Base-by-base conservation (phyloP, 192 early-diverging fungal species). In the Backusella macrospora region DNA sequence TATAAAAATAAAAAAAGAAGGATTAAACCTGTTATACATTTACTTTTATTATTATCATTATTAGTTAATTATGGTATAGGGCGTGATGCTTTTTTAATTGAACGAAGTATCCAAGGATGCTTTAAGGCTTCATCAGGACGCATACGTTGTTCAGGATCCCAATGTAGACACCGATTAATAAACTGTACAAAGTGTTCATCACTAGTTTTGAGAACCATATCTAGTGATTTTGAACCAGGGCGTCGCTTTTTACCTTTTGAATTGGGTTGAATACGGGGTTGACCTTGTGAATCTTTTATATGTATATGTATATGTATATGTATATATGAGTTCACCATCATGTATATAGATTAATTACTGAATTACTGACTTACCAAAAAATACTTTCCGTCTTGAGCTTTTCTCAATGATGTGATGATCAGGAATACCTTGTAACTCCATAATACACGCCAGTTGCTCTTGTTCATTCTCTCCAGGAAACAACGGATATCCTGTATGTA, bases 381-480 rank as follows among this genome's bases (percentile, higher is more conserved):
- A 98, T 39, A 92, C 82, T 68, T 91, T 92, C 34, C 91, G 90
- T 46, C 96, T 86, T 44, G 86, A 84, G 21, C 93, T 92, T 23
- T 86, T 82, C 29, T 93, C 92, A n/a, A 98, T 72, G 26, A 98
- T 73, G 55, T 86, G 84, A 26, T 80, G 70, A 3, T 88, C 88
- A 16, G 96, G 96, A 7, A 93, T 78, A 10, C 95, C 96, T 55
- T 90, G 86, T 14, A 96, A 83, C 79, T 98, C 96, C 90, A 98
- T 94, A 48, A 98, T 95, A 78, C 94, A 94, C 7, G 92, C 84
- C 48, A 98, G 81, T 78, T 98, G 96, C 74, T 98, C 96, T 73
- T 93, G 90, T 78, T 98, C 96, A 73, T 96, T 96, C 77, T 98
- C 96, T 29, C 96, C 96, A 5, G 96, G 96, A 75, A 98, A 98